phyloP scores from a whole-genome alignment of 202 grass and related monocot genomes.

The Panicum hallii region DNA sequence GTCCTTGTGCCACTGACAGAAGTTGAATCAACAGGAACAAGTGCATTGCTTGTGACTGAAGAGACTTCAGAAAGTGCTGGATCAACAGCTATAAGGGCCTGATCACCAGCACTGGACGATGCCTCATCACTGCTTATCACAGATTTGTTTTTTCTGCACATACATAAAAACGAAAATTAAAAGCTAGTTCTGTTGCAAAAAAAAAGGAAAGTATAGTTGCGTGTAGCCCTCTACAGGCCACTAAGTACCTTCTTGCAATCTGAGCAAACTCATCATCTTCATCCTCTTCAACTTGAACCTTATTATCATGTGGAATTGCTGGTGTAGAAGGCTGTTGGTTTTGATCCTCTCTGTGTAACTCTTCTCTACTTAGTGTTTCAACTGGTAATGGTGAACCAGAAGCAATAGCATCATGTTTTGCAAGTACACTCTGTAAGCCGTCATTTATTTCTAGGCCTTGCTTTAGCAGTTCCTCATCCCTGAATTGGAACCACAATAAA shows the following conservation, averaged over 20 bases:
- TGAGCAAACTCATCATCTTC: conserved; percentile 93
- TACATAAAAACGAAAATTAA: conserved; percentile 8
- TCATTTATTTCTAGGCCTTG: conserved; percentile 88
- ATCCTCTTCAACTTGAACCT: conserved; percentile 54
- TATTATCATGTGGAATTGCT: conserved; percentile 33
- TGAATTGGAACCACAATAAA: conserved; percentile 46
- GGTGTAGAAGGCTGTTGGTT: conserved; percentile 42
- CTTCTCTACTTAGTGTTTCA: conserved; percentile 45
- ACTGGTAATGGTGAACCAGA: conserved; percentile 61
- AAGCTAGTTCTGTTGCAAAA: not conserved
- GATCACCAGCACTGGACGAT: conserved; percentile 71
- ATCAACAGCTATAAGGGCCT: conserved; percentile 53
- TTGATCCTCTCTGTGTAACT: conserved; percentile 44
- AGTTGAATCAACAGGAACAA: conserved; percentile 59
- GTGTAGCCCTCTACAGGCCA: conserved; percentile 9
- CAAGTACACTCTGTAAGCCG: conserved; percentile 72
- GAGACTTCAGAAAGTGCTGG: conserved; percentile 58
- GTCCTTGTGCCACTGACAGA: conserved; percentile 49
- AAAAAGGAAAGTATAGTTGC: conserved; percentile 8
- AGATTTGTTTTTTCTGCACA: conserved; percentile 58
- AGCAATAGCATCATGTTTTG: conserved; percentile 77
- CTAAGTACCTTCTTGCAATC: conserved; percentile 72
- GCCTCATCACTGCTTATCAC: conserved; percentile 55
- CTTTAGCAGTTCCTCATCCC: conserved; percentile 80
- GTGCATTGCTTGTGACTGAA: conserved; percentile 69